Conservation (phyloP, 2,329 filamentous ascomycete species). For the Leptographium flavum region DNA sequence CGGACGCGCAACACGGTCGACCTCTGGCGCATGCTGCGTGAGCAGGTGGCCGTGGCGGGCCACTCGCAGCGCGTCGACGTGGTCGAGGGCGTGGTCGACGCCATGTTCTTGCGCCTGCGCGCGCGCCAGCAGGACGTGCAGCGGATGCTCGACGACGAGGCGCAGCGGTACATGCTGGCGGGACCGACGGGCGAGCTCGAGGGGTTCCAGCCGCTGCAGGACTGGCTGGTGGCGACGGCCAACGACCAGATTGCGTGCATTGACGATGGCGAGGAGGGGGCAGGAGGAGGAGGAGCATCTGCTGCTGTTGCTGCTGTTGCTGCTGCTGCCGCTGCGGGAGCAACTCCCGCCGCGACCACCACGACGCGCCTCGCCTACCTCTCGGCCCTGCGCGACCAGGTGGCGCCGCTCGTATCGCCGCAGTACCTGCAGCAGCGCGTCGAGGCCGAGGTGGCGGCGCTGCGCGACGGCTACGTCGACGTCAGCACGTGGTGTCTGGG, state of each 20-base stretch:
- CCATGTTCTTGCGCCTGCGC: constrained; percentile 83
- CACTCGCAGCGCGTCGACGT: constrained; percentile 81
- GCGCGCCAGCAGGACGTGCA: constrained; percentile 77
- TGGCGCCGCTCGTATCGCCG: constrained; percentile 66
- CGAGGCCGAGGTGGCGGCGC: constrained; percentile 54
- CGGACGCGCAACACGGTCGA: constrained; percentile 84
- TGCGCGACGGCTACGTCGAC: constrained; percentile 89
- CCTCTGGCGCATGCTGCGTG: constrained; percentile 93
- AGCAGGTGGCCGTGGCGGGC: constrained; percentile 75
- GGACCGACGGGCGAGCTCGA: constrained; percentile 35
- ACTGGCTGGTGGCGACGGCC: constrained; percentile 92
- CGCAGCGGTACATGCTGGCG: constrained; percentile 49
- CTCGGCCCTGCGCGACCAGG: constrained; percentile 70
- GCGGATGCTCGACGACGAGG: constrained; percentile 75
- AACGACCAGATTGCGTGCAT: constrained; percentile 99
- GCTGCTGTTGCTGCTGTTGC: too few relatives aligned
- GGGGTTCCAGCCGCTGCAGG: constrained; percentile 67
- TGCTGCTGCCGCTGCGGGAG: not conserved
- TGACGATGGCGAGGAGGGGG: constrained; percentile 80
- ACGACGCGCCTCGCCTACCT: constrained; percentile 59
- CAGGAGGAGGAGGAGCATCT: constrained; percentile 26
- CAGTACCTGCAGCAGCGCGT: constrained; percentile 63
- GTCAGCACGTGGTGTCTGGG: constrained; percentile 85
- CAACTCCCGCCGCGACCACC: too few relatives aligned
- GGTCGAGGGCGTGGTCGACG: constrained; percentile 85